A percentile compares a stretch with the other conserved stretches of the same genome.
Evolutionary conservation across 768 basidiomycete species (phyloP).

Genomic region (Tricholoma bakamatsutake): DNA sequence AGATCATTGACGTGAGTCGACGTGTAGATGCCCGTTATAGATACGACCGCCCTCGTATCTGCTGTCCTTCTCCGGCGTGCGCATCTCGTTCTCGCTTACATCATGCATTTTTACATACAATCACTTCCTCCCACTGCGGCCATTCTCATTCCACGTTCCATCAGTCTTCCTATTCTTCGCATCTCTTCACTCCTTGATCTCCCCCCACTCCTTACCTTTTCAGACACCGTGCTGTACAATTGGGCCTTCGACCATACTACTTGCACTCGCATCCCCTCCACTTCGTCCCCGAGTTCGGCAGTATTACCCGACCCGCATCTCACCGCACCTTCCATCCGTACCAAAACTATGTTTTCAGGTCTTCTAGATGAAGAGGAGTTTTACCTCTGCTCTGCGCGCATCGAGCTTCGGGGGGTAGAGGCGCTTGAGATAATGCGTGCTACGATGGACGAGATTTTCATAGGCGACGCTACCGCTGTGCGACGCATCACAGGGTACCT

Average conservation of each 20-base stretch:
- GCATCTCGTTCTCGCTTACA: slow-evolving; percentile 66
- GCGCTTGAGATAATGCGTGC: slow-evolving; percentile 82
- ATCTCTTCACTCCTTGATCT: slow-evolving; percentile 67
- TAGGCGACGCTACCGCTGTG: slow-evolving; percentile 60
- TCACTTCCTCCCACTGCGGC: slow-evolving; percentile 43
- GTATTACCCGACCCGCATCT: too few relatives aligned
- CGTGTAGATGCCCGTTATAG: neutral
- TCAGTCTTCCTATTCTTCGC: slow-evolving; percentile 72
- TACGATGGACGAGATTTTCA: slow-evolving; percentile 85
- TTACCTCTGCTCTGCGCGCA: slow-evolving; percentile 78
- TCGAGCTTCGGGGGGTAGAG: slow-evolving; percentile 81
- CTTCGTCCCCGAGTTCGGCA: slow-evolving; percentile 18
- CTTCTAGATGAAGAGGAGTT: slow-evolving; percentile 73
- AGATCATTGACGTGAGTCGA: neutral
- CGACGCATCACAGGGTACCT: slow-evolving; percentile 65
- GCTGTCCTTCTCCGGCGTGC: slow-evolving; percentile 54
- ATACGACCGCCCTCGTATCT: neutral
- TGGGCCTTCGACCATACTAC: slow-evolving; percentile 43
- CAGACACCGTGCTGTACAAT: slow-evolving; percentile 90
- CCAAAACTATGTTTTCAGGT: too few relatives aligned
- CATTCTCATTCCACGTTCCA: slow-evolving; percentile 58
- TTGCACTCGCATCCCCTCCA: slow-evolving; percentile 67
- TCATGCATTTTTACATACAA: slow-evolving; percentile 78
- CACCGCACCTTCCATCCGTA: too few relatives aligned
- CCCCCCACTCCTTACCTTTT: slow-evolving; percentile 86